Percentiles rank a stretch among this genome's conserved stretches.
Evolutionary conservation across 257 asterid species (phyloP).

Genomic region (Leonotis leonurus): DNA sequence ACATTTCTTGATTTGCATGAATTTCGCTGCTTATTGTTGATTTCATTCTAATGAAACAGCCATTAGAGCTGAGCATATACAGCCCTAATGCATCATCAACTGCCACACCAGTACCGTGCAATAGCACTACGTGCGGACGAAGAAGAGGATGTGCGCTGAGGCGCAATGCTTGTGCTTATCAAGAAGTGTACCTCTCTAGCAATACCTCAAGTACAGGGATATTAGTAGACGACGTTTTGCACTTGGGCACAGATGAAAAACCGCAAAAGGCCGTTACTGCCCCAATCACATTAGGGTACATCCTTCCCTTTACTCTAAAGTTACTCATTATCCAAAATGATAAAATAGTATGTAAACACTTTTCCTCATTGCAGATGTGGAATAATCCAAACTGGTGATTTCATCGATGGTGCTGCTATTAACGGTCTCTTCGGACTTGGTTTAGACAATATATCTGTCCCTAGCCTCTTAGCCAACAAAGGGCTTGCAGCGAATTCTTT

Average conservation of each 20-base stretch:
- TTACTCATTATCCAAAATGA: not conserved
- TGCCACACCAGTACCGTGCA: conserved; percentile 59
- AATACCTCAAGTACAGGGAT: conserved; percentile 79
- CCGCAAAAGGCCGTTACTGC: conserved; percentile 42
- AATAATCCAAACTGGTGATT: conserved; percentile 79
- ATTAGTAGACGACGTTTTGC: conserved; percentile 78
- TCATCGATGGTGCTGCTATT: conserved; percentile 83
- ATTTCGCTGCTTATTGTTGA: not conserved
- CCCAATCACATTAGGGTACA: conserved; percentile 83
- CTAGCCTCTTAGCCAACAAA: conserved; percentile 68
- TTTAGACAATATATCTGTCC: conserved; percentile 60
- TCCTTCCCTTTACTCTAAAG: not conserved
- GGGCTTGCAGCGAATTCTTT: conserved; percentile 86
- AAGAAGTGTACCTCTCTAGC: conserved; percentile 67
- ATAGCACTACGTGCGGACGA: conserved; percentile 57
- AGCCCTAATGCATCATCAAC: conserved; percentile 65
- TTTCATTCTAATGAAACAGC: conserved; percentile 36
- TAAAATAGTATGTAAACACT: not conserved
- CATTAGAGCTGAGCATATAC: conserved; percentile 59
- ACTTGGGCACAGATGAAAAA: conserved; percentile 45
- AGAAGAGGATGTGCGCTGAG: conserved; percentile 42
- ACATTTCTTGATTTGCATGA: not conserved
- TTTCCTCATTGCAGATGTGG: conserved; percentile 68
- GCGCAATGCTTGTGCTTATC: conserved; percentile 71
- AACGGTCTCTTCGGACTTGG: conserved; percentile 97